phyloP scores from a whole-genome alignment of 164 flowering plant species.

The Chimonanthus salicifolius region DNA sequence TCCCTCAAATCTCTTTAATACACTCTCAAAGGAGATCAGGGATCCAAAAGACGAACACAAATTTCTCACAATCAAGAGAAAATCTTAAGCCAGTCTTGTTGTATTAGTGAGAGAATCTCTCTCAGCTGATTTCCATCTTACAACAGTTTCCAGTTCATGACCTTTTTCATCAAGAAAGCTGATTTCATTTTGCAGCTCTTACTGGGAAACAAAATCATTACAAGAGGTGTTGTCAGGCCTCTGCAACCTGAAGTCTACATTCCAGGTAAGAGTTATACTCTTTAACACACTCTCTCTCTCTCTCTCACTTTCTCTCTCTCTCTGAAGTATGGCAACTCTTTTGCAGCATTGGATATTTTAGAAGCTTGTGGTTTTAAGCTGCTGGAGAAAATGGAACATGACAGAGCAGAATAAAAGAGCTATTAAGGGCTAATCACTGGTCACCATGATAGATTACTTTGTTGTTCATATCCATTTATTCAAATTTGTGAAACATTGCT shows the following conservation, averaged over 20 bases:
- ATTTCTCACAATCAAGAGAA: too few relatives aligned
- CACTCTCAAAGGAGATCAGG: too few relatives aligned
- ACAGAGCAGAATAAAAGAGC: slow-evolving; percentile 3
- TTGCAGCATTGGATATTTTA: slow-evolving; percentile 70
- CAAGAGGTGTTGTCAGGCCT: slow-evolving; percentile 79
- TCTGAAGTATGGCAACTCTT: background rate
- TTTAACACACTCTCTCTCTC: background rate
- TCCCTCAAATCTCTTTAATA: too few relatives aligned
- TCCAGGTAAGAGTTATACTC: slow-evolving; percentile 49
- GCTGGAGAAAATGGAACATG: slow-evolving; percentile 50
- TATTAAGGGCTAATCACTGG: background rate
- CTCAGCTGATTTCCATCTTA: too few relatives aligned
- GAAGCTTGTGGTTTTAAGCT: slow-evolving; percentile 68
- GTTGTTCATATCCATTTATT: too few relatives aligned
- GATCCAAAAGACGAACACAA: too few relatives aligned
- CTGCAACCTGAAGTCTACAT: slow-evolving; percentile 75
- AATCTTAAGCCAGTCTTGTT: too few relatives aligned
- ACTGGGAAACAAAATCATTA: slow-evolving; percentile 58
- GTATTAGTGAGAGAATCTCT: too few relatives aligned
- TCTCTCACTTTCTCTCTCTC: background rate
- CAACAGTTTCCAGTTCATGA: background rate
- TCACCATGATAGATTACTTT: too few relatives aligned
- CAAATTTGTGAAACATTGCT: too few relatives aligned
- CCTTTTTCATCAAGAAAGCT: background rate
- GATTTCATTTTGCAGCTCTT: slow-evolving; percentile 51